Conservation (phyloP, 192 early-diverging fungal genomes). For the Globomyces pollinis-pini region DNA sequence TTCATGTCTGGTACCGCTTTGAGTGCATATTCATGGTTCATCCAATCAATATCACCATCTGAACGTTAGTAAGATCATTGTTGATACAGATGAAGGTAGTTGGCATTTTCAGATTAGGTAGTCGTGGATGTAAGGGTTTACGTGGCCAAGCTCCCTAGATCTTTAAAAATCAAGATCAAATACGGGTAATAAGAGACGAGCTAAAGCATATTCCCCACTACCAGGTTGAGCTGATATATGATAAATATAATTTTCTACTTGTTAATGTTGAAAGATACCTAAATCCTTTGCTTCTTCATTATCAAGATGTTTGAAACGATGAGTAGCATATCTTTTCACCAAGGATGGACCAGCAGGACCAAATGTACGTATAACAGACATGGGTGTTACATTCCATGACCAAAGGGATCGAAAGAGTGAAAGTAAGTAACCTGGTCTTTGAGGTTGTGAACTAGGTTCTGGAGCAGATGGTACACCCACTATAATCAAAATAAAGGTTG, state of each 20-base stretch:
- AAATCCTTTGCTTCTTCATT: constrained; percentile 57
- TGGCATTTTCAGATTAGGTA: constrained; percentile 59
- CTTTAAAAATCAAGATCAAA: no score
- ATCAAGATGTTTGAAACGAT: constrained; percentile 56
- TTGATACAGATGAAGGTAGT: constrained; percentile 69
- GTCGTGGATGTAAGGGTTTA: constrained; percentile 60
- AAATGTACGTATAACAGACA: constrained; percentile 62
- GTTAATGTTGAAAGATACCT: no score
- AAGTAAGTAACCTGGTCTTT: constrained; percentile 18
- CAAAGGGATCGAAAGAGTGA: constrained; percentile 47
- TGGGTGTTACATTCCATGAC: constrained; percentile 73
- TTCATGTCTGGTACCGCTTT: constrained; percentile 29
- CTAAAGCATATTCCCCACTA: constrained; percentile 76
- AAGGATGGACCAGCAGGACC: constrained; percentile 71
- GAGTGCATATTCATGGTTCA: constrained; percentile 71
- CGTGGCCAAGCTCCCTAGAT: constrained; percentile 70
- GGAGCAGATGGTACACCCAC: constrained; percentile 12
- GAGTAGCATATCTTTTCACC: constrained; percentile 43
- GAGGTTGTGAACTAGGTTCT: not conserved
- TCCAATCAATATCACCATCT: constrained; percentile 84
- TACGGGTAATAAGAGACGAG: constrained; percentile 60
- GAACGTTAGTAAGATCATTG: no score
- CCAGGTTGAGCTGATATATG: constrained; percentile 69
- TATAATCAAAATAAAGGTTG: no score
- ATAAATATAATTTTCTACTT: constrained; percentile 73